Conservation (phyloP, 2,329 filamentous ascomycete genomes). For the Fusarium napiforme region DNA sequence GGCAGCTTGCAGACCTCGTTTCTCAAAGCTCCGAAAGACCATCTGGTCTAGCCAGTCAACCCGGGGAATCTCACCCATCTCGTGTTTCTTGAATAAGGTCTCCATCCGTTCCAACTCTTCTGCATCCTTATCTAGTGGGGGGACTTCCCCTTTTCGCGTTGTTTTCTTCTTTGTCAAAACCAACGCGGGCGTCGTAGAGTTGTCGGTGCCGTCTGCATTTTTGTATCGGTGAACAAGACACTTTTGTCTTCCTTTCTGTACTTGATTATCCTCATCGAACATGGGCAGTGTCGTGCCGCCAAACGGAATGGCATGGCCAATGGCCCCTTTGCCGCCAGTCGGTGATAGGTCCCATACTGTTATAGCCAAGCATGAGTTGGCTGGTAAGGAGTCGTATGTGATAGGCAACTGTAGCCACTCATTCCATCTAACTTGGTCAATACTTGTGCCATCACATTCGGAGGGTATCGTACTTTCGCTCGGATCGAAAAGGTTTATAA, state of each 20-base stretch:
- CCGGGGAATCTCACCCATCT: conserved; percentile 94
- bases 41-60: conserved; percentile 96
- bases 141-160: conserved; percentile 60
- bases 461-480: conserved; percentile 63
- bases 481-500: conserved; percentile 88
- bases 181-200: conserved; percentile 79
- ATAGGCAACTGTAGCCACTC: conserved; percentile 95
- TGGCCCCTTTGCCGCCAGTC: conserved; percentile 73
- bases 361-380: conserved; percentile 86
- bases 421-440: conserved; percentile 74
- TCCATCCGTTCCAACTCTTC: conserved; percentile 91
- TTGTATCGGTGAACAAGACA: conserved; percentile 86
- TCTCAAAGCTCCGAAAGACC: conserved; percentile 91
- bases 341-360: conserved; percentile 96
- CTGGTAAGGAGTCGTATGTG: conserved; percentile 82
- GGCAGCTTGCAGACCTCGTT: conserved; percentile 73
- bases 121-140: conserved; percentile 73
- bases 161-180: conserved; percentile 66
- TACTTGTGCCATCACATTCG: background rate
- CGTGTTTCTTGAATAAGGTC: conserved; percentile 93
- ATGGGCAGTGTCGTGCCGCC: conserved; percentile 91
- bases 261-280: conserved; percentile 92
- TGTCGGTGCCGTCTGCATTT: conserved; percentile 85
- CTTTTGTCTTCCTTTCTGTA: conserved; percentile 92
- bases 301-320: conserved; percentile 87